Conservation (phyloP, 371 early-diverging fungal genomes). For the Coemansia sp. region DNA sequence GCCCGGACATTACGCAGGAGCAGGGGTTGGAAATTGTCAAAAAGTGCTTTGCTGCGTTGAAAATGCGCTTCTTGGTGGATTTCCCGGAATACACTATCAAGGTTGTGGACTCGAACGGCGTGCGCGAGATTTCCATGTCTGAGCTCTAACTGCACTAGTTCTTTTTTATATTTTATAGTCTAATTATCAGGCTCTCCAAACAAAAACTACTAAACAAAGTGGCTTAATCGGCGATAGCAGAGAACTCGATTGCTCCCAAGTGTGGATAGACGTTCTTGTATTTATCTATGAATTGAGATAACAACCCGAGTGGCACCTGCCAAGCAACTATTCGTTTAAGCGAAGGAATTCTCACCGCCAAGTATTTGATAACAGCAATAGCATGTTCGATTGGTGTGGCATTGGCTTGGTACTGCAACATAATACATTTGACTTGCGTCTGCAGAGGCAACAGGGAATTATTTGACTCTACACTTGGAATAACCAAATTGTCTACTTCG, state of each 20-base stretch:
- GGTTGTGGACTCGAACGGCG: conserved; percentile 82
- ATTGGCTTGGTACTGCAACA: background rate
- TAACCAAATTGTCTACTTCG: background rate
- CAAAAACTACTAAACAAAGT: background rate
- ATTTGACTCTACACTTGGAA: background rate
- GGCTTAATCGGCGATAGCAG: background rate
- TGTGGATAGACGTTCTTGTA: conserved; percentile 4
- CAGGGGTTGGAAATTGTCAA: conserved; percentile 77
- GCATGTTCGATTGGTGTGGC: background rate
- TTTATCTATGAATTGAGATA: background rate
- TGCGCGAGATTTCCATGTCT: conserved; percentile 47
- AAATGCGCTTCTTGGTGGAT: conserved; percentile 83
- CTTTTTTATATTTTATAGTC: conserved; percentile 1
- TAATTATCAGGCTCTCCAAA: background rate
- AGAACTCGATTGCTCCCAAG: background rate
- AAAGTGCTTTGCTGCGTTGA: conserved; percentile 84
- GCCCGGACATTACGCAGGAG: conserved; percentile 75
- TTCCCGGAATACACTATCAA: conserved; percentile 80
- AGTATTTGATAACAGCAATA: background rate
- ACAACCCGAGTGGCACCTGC: background rate
- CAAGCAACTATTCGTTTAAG: background rate
- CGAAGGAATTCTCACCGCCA: background rate
- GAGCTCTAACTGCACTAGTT: conserved; percentile 4
- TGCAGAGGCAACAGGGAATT: background rate
- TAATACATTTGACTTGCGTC: background rate